A percentile compares a stretch with the other conserved stretches of the same genome.
Conservation (phyloP, 2,329 filamentous ascomycete species). For the Trichoderma gracile region DNA sequence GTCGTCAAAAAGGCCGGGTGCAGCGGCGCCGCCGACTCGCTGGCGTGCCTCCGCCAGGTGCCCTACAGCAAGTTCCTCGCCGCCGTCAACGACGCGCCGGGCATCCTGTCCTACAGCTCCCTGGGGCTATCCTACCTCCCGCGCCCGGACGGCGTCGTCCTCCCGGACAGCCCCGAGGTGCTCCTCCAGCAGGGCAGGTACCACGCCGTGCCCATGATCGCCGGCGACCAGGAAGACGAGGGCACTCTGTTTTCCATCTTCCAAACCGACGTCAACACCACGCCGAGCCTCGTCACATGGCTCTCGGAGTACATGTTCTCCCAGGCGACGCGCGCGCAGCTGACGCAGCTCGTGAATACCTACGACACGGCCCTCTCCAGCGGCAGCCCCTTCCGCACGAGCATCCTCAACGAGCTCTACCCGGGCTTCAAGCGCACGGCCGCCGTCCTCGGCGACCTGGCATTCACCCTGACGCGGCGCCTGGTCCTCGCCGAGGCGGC, state of each 20-base stretch:
- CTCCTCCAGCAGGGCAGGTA: constrained; percentile 53
- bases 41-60: constrained; percentile 65
- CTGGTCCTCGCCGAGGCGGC: constrained; percentile 56
- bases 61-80: constrained; percentile 62
- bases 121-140: constrained; percentile 73
- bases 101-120: constrained; percentile 65
- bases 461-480: constrained; percentile 72
- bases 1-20: constrained; percentile 66
- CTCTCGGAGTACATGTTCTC: constrained; percentile 61
- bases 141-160: constrained; percentile 65
- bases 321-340: constrained; percentile 49
- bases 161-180: constrained; percentile 64
- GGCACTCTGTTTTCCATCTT: constrained; percentile 73
- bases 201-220: constrained; percentile 52
- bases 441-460: constrained; percentile 72
- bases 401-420: constrained; percentile 68
- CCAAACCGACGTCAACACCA: constrained; percentile 67
- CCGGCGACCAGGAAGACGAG: constrained; percentile 79
- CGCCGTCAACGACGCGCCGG: constrained; percentile 70
- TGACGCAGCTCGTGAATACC: constrained; percentile 59
- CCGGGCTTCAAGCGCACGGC: constrained; percentile 76
- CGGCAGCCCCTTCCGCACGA: constrained; percentile 73
- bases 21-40: constrained; percentile 53
- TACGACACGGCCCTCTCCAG: constrained; percentile 59
- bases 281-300: constrained; percentile 60